These are phyloP conservation scores for Rubroshorea leprosula DNA, from an alignment of 345 rosid genomes.

Conservation along the genomic window DNA sequence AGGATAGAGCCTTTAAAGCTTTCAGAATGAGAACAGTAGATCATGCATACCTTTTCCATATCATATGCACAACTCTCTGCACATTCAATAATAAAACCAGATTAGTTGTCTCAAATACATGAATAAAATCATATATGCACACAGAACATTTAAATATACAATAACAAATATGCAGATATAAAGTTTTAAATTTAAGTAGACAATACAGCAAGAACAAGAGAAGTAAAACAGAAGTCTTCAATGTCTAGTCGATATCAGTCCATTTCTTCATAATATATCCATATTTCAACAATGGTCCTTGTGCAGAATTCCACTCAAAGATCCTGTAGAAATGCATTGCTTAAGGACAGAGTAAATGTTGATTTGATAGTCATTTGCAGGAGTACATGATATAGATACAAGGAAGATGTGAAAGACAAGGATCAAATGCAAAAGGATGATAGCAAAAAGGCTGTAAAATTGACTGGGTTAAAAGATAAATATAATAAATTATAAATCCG, in stretches of 20 bases:
- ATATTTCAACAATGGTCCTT: no score
- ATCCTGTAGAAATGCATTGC: no score
- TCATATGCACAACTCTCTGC: slow-evolving; percentile 53
- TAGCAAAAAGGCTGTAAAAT: no score
- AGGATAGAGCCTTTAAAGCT: not conserved
- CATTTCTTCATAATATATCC: not conserved
- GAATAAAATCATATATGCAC: no score
- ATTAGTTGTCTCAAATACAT: slow-evolving; percentile 17
- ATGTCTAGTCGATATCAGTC: not conserved
- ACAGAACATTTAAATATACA: no score
- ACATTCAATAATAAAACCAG: slow-evolving; percentile 16
- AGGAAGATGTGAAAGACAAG: not conserved
- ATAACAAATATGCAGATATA: not conserved
- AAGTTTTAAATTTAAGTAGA: not conserved
- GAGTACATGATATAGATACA: no score
- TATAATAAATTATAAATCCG: not conserved
- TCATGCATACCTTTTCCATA: slow-evolving; percentile 40
- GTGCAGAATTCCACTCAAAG: no score
- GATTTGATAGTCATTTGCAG: no score
- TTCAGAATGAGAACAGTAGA: slow-evolving; percentile 4
- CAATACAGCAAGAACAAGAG: not conserved
- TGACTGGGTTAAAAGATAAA: not conserved
- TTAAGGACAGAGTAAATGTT: no score
- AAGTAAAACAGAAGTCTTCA: no score
- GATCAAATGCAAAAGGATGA: not conserved